Conservation (phyloP, 306 rosid species). For the Malus fusca region DNA sequence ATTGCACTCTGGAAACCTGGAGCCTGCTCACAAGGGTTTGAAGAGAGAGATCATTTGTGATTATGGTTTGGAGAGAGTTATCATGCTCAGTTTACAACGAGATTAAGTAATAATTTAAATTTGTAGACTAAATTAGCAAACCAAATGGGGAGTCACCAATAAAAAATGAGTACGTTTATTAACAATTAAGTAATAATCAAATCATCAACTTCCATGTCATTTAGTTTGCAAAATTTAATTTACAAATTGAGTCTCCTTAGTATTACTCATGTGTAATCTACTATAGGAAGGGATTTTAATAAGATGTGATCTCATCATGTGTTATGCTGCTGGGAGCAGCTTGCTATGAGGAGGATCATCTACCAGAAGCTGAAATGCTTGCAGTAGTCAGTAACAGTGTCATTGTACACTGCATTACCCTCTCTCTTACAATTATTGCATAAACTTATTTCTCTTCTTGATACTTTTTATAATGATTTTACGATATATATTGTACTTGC, state of each 20-base stretch:
- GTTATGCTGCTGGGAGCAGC: neutral
- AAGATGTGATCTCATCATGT: neutral
- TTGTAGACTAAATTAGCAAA: too few species aligned
- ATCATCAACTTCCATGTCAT: too few species aligned
- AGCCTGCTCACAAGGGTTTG: neutral
- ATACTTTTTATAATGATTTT: too few species aligned
- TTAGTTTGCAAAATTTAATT: too few species aligned
- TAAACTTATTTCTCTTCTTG: neutral
- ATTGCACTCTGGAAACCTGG: neutral
- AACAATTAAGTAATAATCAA: too few species aligned
- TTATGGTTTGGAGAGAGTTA: neutral
- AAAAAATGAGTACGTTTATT: too few species aligned
- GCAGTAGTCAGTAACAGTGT: neutral
- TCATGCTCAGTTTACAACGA: neutral
- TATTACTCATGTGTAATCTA: neutral
- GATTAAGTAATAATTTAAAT: too few species aligned
- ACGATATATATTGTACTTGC: neutral
- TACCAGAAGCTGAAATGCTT: neutral
- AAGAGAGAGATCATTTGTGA: neutral
- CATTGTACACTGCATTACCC: neutral
- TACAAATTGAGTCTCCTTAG: too few species aligned
- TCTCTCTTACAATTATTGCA: neutral
- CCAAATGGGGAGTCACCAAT: rapidly evolving
- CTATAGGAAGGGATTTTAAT: neutral
- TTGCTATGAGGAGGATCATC: neutral